Evolutionary conservation across 2,329 filamentous ascomycete species (phyloP).

Genomic region (Talaromyces amestolkiae): DNA sequence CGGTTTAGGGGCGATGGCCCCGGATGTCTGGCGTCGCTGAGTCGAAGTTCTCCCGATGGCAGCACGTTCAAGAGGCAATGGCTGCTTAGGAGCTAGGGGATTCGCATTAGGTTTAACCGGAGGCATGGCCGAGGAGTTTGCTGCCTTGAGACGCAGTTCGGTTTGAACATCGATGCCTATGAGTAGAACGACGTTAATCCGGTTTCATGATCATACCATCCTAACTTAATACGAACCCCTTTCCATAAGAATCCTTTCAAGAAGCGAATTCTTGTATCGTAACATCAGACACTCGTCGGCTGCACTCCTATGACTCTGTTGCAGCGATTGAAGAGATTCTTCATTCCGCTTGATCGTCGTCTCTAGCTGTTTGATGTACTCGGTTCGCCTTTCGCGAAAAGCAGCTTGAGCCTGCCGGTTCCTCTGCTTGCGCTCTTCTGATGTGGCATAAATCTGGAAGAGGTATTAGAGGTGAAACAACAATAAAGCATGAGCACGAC

Average conservation of each 20-base stretch:
- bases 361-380: slow-evolving; percentile 99
- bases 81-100: slow-evolving; percentile 66
- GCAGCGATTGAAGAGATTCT: slow-evolving; percentile 84
- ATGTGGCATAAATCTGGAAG: slow-evolving; percentile 90
- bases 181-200: slow-evolving; percentile 7
- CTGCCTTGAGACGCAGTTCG: slow-evolving; percentile 88
- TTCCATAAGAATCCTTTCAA: slow-evolving; percentile 92
- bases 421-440: slow-evolving; percentile 95
- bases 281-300: slow-evolving; percentile 98
- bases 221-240: slow-evolving; percentile 63
- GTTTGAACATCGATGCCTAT: slow-evolving; percentile 97
- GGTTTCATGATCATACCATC: neutral
- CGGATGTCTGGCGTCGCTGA: slow-evolving; percentile 64
- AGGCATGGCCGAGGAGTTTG: slow-evolving; percentile 69
- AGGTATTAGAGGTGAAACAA: neutral
- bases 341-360: slow-evolving; percentile 97
- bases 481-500: neutral
- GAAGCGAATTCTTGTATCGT: slow-evolving; percentile 94
- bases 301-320: slow-evolving; percentile 89
- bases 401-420: slow-evolving; percentile 97
- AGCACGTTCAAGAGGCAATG: slow-evolving; percentile 74
- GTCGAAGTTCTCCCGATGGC: slow-evolving; percentile 75
- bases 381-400: slow-evolving; percentile 91
- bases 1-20: slow-evolving; percentile 72
- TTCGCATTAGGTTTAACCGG: slow-evolving; percentile 55